These are phyloP conservation scores for Poa pratensis DNA, from an alignment of 176 grass and related monocot species.

Conservation along the genomic window DNA sequence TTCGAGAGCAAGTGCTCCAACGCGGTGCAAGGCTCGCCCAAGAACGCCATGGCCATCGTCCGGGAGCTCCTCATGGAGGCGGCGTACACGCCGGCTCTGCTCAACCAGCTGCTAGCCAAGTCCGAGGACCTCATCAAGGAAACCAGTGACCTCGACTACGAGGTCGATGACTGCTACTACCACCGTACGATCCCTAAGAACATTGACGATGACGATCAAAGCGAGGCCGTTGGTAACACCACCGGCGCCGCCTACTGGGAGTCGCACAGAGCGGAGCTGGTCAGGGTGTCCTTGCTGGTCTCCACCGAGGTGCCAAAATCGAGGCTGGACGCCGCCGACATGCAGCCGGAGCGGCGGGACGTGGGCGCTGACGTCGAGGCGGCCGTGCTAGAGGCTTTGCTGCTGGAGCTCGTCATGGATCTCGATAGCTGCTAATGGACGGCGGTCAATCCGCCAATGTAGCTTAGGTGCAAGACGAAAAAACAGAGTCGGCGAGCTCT, in stretches of 20 bases:
- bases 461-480: background rate
- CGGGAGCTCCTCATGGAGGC: constrained; percentile 69
- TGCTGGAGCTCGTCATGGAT: constrained; percentile 37
- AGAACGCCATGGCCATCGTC: constrained; percentile 58
- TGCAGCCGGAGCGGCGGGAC: constrained; percentile 35
- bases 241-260: constrained; percentile 42
- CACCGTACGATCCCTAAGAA: constrained; percentile 25
- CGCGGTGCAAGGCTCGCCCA: constrained; percentile 23
- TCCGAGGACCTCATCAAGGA: constrained; percentile 39
- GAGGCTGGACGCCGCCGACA: background rate
- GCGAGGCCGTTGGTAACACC: background rate
- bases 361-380: constrained; percentile 21
- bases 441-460: background rate
- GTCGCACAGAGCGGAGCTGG: constrained; percentile 35
- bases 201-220: background rate
- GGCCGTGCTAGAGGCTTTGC: constrained; percentile 18
- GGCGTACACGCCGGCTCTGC: constrained; percentile 61
- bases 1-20: constrained; percentile 48
- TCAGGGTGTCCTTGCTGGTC: constrained; percentile 37
- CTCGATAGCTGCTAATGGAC: background rate
- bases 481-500: background rate
- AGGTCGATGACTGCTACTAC: background rate
- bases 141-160: constrained; percentile 10
- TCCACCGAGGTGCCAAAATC: constrained; percentile 38
- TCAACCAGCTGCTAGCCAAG: constrained; percentile 43